phyloP scores from a whole-genome alignment of 108 stramenopile species.

The Discostella stelligeroides region DNA sequence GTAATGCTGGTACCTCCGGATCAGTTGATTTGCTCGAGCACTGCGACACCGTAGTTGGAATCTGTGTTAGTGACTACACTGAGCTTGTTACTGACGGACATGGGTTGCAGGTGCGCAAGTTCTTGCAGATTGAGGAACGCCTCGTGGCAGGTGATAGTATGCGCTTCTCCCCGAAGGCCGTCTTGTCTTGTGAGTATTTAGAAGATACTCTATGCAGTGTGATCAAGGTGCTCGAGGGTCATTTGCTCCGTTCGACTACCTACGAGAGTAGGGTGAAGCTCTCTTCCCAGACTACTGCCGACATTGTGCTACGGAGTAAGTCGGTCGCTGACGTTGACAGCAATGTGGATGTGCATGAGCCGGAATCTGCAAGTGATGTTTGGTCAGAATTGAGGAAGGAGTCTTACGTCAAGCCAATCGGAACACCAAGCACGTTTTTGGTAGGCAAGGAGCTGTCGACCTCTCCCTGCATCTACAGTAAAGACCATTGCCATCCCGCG shows the following conservation, averaged over 20 bases:
- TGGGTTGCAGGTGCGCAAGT: constrained; percentile 38
- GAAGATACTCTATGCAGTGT: background rate
- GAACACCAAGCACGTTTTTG: constrained; percentile 10
- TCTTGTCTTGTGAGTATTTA: constrained; percentile 7
- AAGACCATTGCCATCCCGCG: constrained; percentile 28
- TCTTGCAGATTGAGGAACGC: background rate
- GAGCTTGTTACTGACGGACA: constrained; percentile 41
- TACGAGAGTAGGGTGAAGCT: background rate
- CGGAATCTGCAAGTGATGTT: background rate
- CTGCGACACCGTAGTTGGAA: constrained; percentile 38
- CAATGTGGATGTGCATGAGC: background rate
- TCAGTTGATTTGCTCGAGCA: constrained; percentile 31
- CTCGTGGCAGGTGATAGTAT: background rate
- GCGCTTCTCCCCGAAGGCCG: constrained; percentile 30
- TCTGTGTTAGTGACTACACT: constrained; percentile 50
- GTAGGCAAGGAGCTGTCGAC: background rate
- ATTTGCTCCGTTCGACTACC: background rate
- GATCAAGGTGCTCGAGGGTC: constrained; percentile 1
- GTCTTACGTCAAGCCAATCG: background rate
- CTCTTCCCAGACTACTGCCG: background rate
- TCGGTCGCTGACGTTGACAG: background rate
- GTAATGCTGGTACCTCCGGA: too few species aligned
- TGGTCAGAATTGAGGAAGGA: constrained; percentile 3
- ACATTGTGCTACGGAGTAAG: background rate
- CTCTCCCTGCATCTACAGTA: background rate